These are phyloP conservation scores for Zychaea mexicana DNA, from an alignment of 371 early-diverging fungal genomes.

Conservation along the genomic window DNA sequence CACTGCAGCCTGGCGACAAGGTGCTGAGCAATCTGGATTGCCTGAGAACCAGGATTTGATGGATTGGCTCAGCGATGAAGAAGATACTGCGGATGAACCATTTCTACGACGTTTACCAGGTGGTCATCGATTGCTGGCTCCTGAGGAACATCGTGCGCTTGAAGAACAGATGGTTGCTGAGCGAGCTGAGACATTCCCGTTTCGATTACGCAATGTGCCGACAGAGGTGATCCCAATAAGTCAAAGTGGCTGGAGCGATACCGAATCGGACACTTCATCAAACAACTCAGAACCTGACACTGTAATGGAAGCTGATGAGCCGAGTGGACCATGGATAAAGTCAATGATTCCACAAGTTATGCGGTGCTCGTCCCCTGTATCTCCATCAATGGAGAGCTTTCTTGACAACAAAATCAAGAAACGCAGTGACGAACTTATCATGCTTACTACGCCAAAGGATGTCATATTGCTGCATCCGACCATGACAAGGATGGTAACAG, in stretches of 20 bases:
- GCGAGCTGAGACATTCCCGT: background rate
- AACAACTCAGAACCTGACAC: background rate
- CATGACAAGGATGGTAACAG: constrained; percentile 23
- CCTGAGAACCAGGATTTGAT: background rate
- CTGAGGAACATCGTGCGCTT: constrained; percentile 5
- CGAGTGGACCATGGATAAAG: background rate
- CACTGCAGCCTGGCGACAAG: background rate
- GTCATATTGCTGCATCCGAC: constrained; percentile 24
- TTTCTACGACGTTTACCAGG: background rate
- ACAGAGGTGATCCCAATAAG: constrained; percentile 1
- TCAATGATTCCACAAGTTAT: constrained; percentile 5
- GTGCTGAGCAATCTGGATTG: background rate
- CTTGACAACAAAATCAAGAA: constrained; percentile 2
- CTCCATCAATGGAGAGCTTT: background rate
- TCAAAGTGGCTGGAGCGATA: constrained; percentile 11
- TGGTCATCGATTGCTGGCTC: constrained; percentile 4
- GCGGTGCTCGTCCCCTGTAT: background rate
- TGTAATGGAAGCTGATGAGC: background rate
- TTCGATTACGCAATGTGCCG: background rate
- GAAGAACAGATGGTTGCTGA: constrained; percentile 5
- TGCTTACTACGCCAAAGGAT: constrained; percentile 40
- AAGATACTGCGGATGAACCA: background rate
- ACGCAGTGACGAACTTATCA: constrained; percentile 26
- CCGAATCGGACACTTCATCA: background rate
- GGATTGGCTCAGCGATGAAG: constrained; percentile 2